A percentile compares a stretch with the other conserved stretches of the same genome.
Conservation (phyloP, 768 basidiomycete species). For the Tulasnella calospora region DNA sequence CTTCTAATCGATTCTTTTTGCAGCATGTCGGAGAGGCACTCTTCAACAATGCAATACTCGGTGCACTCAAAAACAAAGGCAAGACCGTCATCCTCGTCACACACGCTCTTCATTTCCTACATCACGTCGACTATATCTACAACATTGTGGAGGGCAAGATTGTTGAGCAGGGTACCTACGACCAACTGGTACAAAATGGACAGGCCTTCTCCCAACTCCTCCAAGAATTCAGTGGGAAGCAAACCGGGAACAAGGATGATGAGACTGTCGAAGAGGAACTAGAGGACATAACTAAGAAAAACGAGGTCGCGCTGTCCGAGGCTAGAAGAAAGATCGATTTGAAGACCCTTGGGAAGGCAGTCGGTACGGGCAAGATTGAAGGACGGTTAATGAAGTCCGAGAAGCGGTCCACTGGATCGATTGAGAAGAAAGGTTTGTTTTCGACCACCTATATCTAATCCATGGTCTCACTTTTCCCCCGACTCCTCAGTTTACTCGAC, state of each 20-base stretch:
- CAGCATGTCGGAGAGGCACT: constrained; percentile 65
- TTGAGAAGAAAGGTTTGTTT: constrained; percentile 40
- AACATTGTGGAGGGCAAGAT: constrained; percentile 45
- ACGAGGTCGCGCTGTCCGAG: constrained; percentile 35
- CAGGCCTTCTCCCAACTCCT: constrained; percentile 56
- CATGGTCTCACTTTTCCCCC: neutral
- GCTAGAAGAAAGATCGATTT: constrained; percentile 41
- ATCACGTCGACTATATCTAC: constrained; percentile 50
- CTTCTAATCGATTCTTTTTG: constrained; percentile 29
- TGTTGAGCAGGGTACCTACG: constrained; percentile 50
- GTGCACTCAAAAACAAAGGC: constrained; percentile 42
- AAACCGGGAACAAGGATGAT: constrained; percentile 8
- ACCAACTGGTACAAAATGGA: constrained; percentile 42
- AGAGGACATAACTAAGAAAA: constrained; percentile 2
- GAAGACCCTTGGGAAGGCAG: constrained; percentile 36
- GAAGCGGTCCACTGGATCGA: constrained; percentile 58
- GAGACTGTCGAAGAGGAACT: constrained; percentile 34
- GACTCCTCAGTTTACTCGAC: constrained; percentile 49
- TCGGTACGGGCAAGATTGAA: constrained; percentile 59
- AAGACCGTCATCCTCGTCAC: constrained; percentile 55
- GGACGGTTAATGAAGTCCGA: constrained; percentile 67
- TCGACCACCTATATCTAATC: neutral
- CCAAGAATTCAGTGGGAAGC: constrained; percentile 55
- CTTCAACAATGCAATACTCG: constrained; percentile 59
- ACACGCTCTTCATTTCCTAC: constrained; percentile 53